Evolutionary conservation across 1,284 basidiomycete species (phyloP).

Genomic region (Leccinum solheimii): DNA sequence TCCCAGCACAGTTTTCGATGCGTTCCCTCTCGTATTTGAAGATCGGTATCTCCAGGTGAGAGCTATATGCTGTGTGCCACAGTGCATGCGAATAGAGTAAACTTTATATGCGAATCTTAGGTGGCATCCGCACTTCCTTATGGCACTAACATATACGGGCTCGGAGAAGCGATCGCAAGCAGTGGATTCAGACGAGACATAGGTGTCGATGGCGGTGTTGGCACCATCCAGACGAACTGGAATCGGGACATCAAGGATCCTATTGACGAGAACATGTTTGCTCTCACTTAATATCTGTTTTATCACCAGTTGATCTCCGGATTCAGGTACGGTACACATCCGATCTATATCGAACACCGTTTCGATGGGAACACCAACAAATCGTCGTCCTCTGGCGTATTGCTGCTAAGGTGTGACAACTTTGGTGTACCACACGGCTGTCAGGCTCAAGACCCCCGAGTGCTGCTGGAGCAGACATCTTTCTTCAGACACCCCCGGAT

Average conservation of each 20-base stretch:
- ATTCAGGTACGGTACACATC: slow-evolving; percentile 64
- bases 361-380: slow-evolving; percentile 48
- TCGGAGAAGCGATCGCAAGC: slow-evolving; percentile 71
- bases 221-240: slow-evolving; percentile 73
- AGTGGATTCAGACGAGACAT: slow-evolving; percentile 67
- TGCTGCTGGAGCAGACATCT: slow-evolving; percentile 63
- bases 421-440: background rate
- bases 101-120: slow-evolving; percentile 35
- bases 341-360: slow-evolving; percentile 67
- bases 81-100: background rate
- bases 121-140: slow-evolving; percentile 63
- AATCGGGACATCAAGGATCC: slow-evolving; percentile 63
- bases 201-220: slow-evolving; percentile 48
- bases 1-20: slow-evolving; percentile 52
- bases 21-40: slow-evolving; percentile 73
- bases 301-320: slow-evolving; percentile 7
- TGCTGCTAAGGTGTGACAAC: slow-evolving; percentile 53
- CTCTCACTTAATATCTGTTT: background rate
- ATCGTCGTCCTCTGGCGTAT: slow-evolving; percentile 68
- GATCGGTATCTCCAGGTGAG: slow-evolving; percentile 63
- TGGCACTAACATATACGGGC: slow-evolving; percentile 73
- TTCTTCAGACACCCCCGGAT: slow-evolving; percentile 55
- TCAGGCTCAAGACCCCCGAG: slow-evolving; percentile 14
- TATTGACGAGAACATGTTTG: slow-evolving; percentile 60
- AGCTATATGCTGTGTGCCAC: background rate